Percentiles rank a stretch among this genome's conserved stretches.
These are phyloP conservation scores for Bassia scoparia DNA, from an alignment of 148 eudicot species.

Conservation along the genomic window DNA sequence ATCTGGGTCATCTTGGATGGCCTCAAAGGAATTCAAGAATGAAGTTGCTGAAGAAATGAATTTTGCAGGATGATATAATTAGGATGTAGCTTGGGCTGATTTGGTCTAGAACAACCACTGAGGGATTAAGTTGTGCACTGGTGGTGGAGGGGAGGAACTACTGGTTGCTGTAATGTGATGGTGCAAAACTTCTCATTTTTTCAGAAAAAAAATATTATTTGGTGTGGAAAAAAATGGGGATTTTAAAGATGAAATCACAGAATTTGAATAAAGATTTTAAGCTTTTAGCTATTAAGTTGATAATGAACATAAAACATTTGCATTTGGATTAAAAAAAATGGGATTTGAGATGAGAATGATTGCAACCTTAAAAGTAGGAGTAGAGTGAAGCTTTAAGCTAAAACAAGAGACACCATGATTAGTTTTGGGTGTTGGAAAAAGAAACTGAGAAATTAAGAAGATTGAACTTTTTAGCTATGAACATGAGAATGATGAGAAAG, in stretches of 20 bases:
- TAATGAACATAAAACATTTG: not conserved
- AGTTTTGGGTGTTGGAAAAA: not conserved
- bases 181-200: constrained; percentile 3
- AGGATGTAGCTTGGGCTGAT: constrained; percentile 70
- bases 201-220: constrained; percentile 7
- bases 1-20: constrained; percentile 53
- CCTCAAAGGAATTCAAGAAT: constrained; percentile 56
- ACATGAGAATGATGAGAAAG: not conserved
- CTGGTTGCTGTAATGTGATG: constrained; percentile 13
- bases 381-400: not conserved
- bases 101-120: constrained; percentile 37
- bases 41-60: constrained; percentile 79
- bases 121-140: constrained; percentile 17
- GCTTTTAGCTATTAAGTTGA: not conserved
- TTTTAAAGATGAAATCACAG: not conserved
- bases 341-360: not conserved
- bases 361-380: not conserved
- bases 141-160: constrained; percentile 27
- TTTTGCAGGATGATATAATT: constrained; percentile 69
- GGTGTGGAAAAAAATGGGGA: not conserved
- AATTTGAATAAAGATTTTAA: not conserved
- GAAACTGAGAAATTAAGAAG: not conserved
- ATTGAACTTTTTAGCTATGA: not conserved
- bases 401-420: no score
- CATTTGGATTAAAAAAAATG: not conserved